Percentiles rank a stretch among this genome's conserved stretches.
These are phyloP conservation scores for Blastocystis sp. DNA, from an alignment of 352 stramenopile genomes.

Conservation along the genomic window DNA sequence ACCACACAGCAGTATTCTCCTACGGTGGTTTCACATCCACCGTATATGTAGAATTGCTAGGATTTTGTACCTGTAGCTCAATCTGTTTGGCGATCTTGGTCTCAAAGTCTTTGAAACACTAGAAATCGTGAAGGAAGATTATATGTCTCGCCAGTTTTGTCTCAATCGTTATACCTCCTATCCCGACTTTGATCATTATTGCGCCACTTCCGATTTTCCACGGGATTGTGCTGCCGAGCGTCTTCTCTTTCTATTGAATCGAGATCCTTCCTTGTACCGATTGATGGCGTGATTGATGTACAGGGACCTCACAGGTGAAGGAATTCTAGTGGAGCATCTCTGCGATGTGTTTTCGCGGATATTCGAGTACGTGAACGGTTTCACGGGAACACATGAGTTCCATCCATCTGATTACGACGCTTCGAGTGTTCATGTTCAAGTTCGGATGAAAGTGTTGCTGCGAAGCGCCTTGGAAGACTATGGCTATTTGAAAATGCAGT, in stretches of 20 bases:
- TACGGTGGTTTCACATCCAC: not conserved
- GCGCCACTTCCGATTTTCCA: not conserved
- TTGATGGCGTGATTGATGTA: not conserved
- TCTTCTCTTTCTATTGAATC: not conserved
- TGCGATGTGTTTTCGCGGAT: not conserved
- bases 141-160: not conserved
- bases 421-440: not conserved
- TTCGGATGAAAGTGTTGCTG: not conserved
- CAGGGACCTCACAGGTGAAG: not conserved
- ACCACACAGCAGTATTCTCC: not conserved
- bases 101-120: conserved; percentile 33
- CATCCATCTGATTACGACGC: not conserved
- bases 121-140: not conserved
- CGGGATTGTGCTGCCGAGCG: not conserved
- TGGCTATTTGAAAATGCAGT: not conserved
- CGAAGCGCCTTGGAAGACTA: not conserved
- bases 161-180: not conserved
- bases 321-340: not conserved
- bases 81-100: conserved; percentile 27
- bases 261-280: not conserved
- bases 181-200: not conserved
- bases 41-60: not conserved
- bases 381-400: not conserved
- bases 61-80: not conserved
- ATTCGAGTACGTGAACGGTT: not conserved